A percentile compares a stretch with the other conserved stretches of the same genome.
Conservation (phyloP, 2,329 filamentous ascomycete species). For the Xylogone sp. region DNA sequence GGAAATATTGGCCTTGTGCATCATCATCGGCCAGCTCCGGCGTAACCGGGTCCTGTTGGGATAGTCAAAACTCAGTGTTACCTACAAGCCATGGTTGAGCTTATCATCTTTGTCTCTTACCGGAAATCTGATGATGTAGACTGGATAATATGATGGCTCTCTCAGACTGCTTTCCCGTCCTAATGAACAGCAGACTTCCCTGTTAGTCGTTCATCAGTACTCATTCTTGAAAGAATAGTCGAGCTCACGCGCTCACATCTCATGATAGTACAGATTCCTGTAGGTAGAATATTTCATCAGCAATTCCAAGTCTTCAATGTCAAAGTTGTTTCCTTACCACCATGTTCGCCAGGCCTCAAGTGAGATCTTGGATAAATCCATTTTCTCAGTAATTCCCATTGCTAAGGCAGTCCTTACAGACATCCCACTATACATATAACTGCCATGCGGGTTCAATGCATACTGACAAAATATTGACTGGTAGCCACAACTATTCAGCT, state of each 20-base stretch:
- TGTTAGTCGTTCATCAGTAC: too few relatives aligned
- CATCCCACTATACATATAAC: conserved; percentile 33
- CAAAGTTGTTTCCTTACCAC: too few relatives aligned
- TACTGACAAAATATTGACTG: conserved; percentile 29
- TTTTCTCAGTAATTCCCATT: conserved; percentile 24
- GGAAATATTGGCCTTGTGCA: not conserved
- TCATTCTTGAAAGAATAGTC: too few relatives aligned
- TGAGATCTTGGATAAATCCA: not conserved
- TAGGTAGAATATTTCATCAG: too few relatives aligned
- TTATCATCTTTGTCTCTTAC: too few relatives aligned
- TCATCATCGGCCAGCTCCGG: not conserved
- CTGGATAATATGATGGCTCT: not conserved
- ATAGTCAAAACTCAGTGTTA: too few relatives aligned
- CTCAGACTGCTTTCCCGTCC: not conserved
- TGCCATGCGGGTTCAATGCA: conserved; percentile 29
- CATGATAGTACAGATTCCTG: conserved; percentile 5
- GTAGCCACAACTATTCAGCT: not conserved
- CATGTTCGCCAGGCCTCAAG: not conserved
- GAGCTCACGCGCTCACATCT: conserved; percentile 11
- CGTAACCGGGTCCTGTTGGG: too few relatives aligned
- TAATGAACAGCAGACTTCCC: not conserved
- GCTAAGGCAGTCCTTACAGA: conserved; percentile 30
- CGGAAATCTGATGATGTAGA: too few relatives aligned
- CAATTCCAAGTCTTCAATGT: too few relatives aligned
- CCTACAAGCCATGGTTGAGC: too few relatives aligned